A percentile compares a stretch with the other conserved stretches of the same genome.
Conservation (phyloP, 495 filamentous ascomycete species). For the Talaromyces trachyspermus region DNA sequence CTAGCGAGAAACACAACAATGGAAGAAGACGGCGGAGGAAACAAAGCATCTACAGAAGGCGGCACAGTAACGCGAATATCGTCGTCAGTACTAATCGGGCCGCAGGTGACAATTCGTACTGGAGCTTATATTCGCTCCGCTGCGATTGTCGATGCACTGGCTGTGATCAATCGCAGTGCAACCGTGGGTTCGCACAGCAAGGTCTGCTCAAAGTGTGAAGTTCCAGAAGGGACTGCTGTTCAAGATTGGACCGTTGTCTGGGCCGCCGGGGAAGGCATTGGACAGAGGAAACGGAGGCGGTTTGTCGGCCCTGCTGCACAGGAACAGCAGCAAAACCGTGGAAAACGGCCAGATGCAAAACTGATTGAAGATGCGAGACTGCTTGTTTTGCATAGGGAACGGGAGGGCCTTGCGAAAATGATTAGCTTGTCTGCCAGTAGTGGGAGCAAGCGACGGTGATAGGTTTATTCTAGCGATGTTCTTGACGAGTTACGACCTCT, state of each 20-base stretch:
- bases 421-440: slow-evolving; percentile 22
- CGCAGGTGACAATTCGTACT: slow-evolving; percentile 23
- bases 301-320: slow-evolving; percentile 18
- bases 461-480: neutral
- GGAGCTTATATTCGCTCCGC: slow-evolving; percentile 32
- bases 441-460: slow-evolving; percentile 24
- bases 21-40: too few relatives aligned
- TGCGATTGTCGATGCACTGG: slow-evolving; percentile 28
- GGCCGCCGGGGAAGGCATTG: slow-evolving; percentile 24
- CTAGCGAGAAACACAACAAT: too few relatives aligned
- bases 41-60: neutral
- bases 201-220: slow-evolving; percentile 30
- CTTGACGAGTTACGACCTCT: slow-evolving; percentile 9
- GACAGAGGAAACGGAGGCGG: slow-evolving; percentile 26
- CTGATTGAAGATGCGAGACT: slow-evolving; percentile 40
- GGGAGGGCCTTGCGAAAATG: slow-evolving; percentile 33
- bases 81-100: slow-evolving; percentile 28
- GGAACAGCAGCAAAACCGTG: slow-evolving; percentile 13
- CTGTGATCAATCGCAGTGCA: slow-evolving; percentile 21
- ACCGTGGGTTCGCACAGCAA: slow-evolving; percentile 34
- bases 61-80: slow-evolving; percentile 26
- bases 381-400: slow-evolving; percentile 37
- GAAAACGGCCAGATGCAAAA: slow-evolving; percentile 23
- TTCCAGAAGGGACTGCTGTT: slow-evolving; percentile 20
- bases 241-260: slow-evolving; percentile 39